Base-by-base conservation (phyloP, 345 rosid species). In the Draba incana region DNA sequence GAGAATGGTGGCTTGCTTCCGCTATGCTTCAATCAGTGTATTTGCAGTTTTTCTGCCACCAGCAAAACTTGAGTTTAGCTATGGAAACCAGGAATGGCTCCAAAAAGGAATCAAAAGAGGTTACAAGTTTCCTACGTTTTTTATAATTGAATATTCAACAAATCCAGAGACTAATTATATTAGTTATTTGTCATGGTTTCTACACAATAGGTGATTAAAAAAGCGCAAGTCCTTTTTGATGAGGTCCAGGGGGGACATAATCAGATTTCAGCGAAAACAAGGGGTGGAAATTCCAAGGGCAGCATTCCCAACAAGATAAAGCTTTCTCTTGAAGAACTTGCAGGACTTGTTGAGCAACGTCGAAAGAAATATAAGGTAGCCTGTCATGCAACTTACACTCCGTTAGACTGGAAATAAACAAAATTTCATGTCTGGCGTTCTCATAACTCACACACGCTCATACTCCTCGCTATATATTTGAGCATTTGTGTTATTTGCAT, bases 1-100 rank as follows among this genome's bases (percentile, higher is more conserved):
- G 75, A 80, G 78, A 77, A 94, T 86, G 96, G 96, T 91, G 75
- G 97, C 99, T 76, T 94, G 99, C 81, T 94, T 94, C 77, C 85
- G 92, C 61, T 94, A 94, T 84, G 99, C 97, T 62, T 81, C 97
- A 48, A 94, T 94, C 71, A 66, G 81, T 75, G 88, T 91, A 75
- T 82, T 82, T 74, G 85, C 97, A 38, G 98, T 94, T 59, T 82
- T 70, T 69, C 89, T 94, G 68, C 99, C 98, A 38, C 95, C 93
- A 4, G 14, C 85, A 25, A 87, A 85, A 77, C 83, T 94, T 75
- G 96, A 89, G 45, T 94, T 91, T 62, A 85, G 78, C 84, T 77
- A 61, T 82, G 86, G 75, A 58, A 78, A 76, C 66, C 96, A 87
- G 84, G 95, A 87, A 11, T 94, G 99, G 99, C 77, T 86, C 41